These are phyloP conservation scores for Saposhnikovia divaricata DNA, from an alignment of 129 eudicot genomes.

Conservation along the genomic window DNA sequence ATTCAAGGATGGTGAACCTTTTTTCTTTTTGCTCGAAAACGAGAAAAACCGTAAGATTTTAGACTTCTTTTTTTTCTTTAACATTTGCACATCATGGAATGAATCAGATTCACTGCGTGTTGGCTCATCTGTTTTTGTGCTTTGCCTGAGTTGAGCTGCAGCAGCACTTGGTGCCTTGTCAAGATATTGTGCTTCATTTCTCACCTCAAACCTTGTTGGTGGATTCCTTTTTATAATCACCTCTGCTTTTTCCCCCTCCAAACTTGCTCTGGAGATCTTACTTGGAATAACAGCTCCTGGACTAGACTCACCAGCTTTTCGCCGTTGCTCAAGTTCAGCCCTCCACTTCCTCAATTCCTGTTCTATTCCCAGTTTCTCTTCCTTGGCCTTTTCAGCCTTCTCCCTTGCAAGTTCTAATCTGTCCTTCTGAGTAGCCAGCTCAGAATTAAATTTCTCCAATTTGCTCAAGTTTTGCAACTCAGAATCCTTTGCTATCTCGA, in stretches of 20 bases:
- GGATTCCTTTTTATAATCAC: background rate
- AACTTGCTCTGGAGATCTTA: conserved; percentile 38
- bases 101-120: conserved; percentile 48
- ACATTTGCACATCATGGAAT: conserved; percentile 31
- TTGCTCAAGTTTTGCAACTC: conserved; percentile 46
- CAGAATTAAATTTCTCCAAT: conserved; percentile 49
- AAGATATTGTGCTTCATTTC: conserved; percentile 20
- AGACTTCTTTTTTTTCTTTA: conserved; percentile 56
- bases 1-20: conserved; percentile 24
- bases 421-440: conserved; percentile 41
- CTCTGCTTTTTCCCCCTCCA: conserved; percentile 26
- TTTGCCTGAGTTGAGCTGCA: conserved; percentile 16
- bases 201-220: conserved; percentile 27
- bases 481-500: conserved; percentile 63
- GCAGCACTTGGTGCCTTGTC: conserved; percentile 24
- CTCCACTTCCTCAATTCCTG: conserved; percentile 88
- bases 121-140: conserved; percentile 19
- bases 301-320: conserved; percentile 42
- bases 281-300: conserved; percentile 6
- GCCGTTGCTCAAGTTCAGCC: conserved; percentile 63
- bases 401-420: conserved; percentile 41
- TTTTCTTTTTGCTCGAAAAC: conserved; percentile 55
- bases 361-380: conserved; percentile 66
- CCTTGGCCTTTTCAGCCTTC: conserved; percentile 73
- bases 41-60: conserved; percentile 56